Conservation (phyloP, 73 alveolate genomes). For the Urostyla sp. region DNA sequence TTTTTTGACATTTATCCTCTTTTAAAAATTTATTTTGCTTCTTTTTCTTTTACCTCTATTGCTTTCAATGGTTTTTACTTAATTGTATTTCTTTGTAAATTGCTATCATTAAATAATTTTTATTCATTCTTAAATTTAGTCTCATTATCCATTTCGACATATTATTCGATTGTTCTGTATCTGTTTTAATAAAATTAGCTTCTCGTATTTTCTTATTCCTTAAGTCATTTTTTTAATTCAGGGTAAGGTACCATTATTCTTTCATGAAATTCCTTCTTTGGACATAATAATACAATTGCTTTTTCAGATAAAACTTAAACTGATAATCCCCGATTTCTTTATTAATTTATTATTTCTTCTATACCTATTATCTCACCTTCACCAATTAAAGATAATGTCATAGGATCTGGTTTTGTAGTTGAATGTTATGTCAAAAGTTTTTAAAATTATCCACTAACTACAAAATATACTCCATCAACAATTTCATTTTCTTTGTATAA, state of each 20-base stretch:
- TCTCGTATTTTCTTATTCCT: not conserved
- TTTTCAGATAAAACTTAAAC: slow-evolving; percentile 26
- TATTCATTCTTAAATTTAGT: not conserved
- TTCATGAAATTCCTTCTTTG: slow-evolving; percentile 30
- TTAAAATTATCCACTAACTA: slow-evolving; percentile 14
- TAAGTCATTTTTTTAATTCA: not conserved
- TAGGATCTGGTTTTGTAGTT: not conserved
- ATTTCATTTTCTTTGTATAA: slow-evolving; percentile 19
- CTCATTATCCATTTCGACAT: too few relatives aligned
- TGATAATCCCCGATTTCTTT: not conserved
- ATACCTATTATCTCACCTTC: slow-evolving; percentile 40
- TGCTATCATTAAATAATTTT: slow-evolving; percentile 1
- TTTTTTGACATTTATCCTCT: not conserved
- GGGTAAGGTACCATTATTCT: slow-evolving; percentile 32
- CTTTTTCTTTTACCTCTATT: not conserved
- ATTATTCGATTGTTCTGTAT: not conserved
- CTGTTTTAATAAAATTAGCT: not conserved
- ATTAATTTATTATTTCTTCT: slow-evolving; percentile 23
- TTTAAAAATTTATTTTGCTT: slow-evolving; percentile 3
- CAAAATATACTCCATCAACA: slow-evolving; percentile 42
- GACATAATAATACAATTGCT: slow-evolving; percentile 7
- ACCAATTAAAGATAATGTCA: not conserved
- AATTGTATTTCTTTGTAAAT: not conserved
- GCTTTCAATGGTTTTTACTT: not conserved
- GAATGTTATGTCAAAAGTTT: not conserved